Conservation (phyloP, 495 filamentous ascomycete species). For the Xanthoparmelia taractica region DNA sequence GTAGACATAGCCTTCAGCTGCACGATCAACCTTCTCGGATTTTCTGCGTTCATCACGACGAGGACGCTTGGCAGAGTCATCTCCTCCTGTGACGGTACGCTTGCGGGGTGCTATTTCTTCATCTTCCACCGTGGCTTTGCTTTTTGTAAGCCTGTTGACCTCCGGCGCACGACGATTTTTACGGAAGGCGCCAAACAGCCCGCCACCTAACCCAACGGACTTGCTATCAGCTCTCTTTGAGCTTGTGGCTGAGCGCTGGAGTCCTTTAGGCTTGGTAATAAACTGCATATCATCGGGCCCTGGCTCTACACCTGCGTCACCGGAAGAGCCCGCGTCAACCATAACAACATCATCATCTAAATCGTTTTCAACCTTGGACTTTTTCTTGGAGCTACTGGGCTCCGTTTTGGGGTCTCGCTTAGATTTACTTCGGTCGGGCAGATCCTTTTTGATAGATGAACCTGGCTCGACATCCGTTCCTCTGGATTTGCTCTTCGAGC, state of each 20-base stretch:
- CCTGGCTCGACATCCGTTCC: conserved; percentile 31
- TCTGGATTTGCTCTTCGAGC: conserved; percentile 35
- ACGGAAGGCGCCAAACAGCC: conserved; percentile 40
- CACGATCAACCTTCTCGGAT: conserved; percentile 37
- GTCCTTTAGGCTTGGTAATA: conserved; percentile 63
- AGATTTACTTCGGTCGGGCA: conserved; percentile 21
- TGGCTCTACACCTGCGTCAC: conserved; percentile 33
- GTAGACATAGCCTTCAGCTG: conserved; percentile 40
- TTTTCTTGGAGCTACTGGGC: conserved; percentile 16
- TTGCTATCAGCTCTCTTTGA: conserved; percentile 42
- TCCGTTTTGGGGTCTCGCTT: conserved; percentile 20
- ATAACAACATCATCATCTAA: conserved; percentile 41
- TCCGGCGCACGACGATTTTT: conserved; percentile 28
- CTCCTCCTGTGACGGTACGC: conserved; percentile 29
- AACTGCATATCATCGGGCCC: conserved; percentile 59
- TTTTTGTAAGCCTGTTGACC: conserved; percentile 18
- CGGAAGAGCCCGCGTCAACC: conserved; percentile 39
- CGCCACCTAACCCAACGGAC: conserved; percentile 38
- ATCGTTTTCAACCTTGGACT: conserved; percentile 27
- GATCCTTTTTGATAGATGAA: conserved; percentile 10
- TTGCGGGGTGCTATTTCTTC: conserved; percentile 26
- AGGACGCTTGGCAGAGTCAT: conserved; percentile 36
- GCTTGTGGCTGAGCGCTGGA: conserved; percentile 38
- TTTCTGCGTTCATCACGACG: conserved; percentile 40
- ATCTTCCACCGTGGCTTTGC: conserved; percentile 19